phyloP scores from a whole-genome alignment of 2,329 filamentous ascomycete species.

The Shiraia bambusicola region DNA sequence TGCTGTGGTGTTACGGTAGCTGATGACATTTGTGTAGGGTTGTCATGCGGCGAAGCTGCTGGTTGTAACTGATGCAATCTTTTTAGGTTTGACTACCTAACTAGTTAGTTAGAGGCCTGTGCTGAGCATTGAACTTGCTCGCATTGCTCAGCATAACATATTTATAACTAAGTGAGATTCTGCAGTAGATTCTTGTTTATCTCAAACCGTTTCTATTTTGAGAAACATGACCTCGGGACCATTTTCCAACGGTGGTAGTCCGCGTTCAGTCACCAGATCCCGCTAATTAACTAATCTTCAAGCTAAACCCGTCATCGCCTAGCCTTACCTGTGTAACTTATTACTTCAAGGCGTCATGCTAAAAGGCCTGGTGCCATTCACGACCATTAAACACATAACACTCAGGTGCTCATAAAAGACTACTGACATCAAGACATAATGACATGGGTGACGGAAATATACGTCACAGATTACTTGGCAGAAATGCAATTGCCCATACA shows the following conservation, averaged over 20 bases:
- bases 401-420: constrained; percentile 6
- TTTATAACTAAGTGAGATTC: no score
- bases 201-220: background rate
- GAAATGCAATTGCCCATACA: constrained; percentile 5
- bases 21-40: background rate
- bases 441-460: constrained; percentile 5
- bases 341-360: constrained; percentile 23
- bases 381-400: constrained; percentile 12
- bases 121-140: background rate
- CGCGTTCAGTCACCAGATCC: constrained; percentile 1
- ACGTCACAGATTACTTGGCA: constrained; percentile 16
- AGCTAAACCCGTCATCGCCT: background rate
- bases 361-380: constrained; percentile 10
- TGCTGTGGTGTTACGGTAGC: background rate
- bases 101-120: background rate
- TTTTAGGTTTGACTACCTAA: background rate
- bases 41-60: no score
- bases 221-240: background rate
- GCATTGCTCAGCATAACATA: no score
- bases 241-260: background rate
- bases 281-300: constrained; percentile 1
- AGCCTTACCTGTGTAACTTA: background rate
- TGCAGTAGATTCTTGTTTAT: background rate
- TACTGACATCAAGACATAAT: constrained; percentile 34
- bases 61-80: background rate